Evolutionary conservation across 1,284 basidiomycete genomes (phyloP), one percentile per base, ranked within the genome.

Genomic region (Butyriboletus appendiculatus): DNA sequence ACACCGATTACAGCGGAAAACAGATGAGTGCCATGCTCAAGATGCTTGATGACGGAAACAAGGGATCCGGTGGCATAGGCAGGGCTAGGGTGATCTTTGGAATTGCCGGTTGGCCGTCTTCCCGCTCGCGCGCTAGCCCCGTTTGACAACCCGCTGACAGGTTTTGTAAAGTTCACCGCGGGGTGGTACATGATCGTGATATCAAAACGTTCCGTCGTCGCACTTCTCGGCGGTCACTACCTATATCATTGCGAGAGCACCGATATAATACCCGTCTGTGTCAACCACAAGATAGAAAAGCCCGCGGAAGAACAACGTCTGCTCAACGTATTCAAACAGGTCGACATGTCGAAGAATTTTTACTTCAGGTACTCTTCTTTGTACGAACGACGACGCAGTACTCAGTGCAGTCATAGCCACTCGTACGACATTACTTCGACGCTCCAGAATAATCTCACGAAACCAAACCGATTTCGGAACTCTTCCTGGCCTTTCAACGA

Each of bases 281-380:
- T 79, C 62, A 87, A 81, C 59, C 88, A 89, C 70, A 89, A 85
- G 71, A 70, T 92, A n/a, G 92, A 95, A 45, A 88, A 87, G 62
- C 85, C 87, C 0, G 77, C 88, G 0, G 92, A 96, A 65, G 94
- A 96, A 66, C 86, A 90, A 59, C 83, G 90, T 55, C 79, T 95
- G 37, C 85, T 97, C 72, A 90, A 87, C 57, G 85, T 92, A n/a
- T 99, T 99, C 77, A 95, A 94, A 68, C 94, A 96, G 70, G 96
- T 99, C 4, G 97, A 99, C 64, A 84, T 99, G 77, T 91, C 91
- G 45, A 98, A 99, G 76, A 98, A 99, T 74, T 99, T 99, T 71
- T 99, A 99, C 76, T 99, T 99, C 73, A 96, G 93, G 92, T 96
- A 62, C 48, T 69, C 11, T 48, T 39, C 20, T 49, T 34, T 30